Conservation (phyloP, 306 rosid species). For the Adenanthera pavonina region DNA sequence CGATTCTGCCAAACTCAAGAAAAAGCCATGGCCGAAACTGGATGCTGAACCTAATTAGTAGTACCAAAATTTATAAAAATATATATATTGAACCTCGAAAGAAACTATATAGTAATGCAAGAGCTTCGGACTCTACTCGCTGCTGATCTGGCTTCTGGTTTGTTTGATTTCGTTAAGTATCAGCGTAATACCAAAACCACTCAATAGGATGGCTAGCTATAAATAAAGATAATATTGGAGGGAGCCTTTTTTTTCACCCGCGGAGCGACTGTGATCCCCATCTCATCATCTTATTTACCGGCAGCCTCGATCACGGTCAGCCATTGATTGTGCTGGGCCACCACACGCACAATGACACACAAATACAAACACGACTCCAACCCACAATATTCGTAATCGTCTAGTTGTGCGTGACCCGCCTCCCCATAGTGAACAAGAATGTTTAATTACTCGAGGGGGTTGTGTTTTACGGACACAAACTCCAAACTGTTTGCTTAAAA, state of each 20-base stretch:
- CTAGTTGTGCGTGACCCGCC: slow-evolving; percentile 46
- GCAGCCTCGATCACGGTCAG: slow-evolving; percentile 65
- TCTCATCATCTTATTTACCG: slow-evolving; percentile 58
- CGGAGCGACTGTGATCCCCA: slow-evolving; percentile 32
- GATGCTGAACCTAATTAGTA: slow-evolving; percentile 44
- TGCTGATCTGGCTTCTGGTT: slow-evolving; percentile 56
- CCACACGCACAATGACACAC: slow-evolving; percentile 53
- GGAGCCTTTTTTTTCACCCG: background rate
- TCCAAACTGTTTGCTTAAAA: slow-evolving; percentile 54
- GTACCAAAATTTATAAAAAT: background rate
- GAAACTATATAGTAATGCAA: slow-evolving; percentile 42
- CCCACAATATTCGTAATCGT: slow-evolving; percentile 50
- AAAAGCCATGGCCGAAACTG: slow-evolving; percentile 60
- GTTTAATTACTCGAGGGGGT: slow-evolving; percentile 36
- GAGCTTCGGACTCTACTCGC: slow-evolving; percentile 44
- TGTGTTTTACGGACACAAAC: slow-evolving; percentile 54
- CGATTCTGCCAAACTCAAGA: slow-evolving; percentile 79
- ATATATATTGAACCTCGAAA: slow-evolving; percentile 34
- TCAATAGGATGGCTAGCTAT: background rate
- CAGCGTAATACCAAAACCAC: slow-evolving; percentile 64
- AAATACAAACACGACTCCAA: slow-evolving; percentile 50
- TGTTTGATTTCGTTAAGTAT: slow-evolving; percentile 55
- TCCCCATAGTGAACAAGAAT: slow-evolving; percentile 48
- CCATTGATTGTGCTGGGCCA: slow-evolving; percentile 81
- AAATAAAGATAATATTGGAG: slow-evolving; percentile 13